Evolutionary conservation across 2,329 filamentous ascomycete genomes (phyloP).

Genomic region (Phaeosphaeriaceae sp.): DNA sequence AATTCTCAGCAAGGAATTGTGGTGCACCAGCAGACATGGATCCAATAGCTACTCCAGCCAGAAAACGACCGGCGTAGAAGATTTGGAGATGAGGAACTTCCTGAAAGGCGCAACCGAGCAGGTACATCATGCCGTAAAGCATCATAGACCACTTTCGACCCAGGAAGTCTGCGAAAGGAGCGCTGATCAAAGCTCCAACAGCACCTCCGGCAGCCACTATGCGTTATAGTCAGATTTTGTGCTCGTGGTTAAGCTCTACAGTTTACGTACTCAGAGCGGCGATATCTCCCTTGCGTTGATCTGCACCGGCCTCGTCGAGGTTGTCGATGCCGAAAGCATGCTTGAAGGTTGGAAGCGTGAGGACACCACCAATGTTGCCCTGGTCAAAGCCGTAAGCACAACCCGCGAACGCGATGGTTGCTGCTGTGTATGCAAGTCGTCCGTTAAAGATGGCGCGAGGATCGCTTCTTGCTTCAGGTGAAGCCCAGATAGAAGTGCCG

Average conservation of each 20-base stretch:
- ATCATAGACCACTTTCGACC: slow-evolving; percentile 45
- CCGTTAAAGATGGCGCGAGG: slow-evolving; percentile 50
- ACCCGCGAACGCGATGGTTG: slow-evolving; percentile 47
- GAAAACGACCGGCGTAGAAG: slow-evolving; percentile 46
- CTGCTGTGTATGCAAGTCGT: slow-evolving; percentile 41
- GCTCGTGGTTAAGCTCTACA: not conserved
- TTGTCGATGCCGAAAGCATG: slow-evolving; percentile 46
- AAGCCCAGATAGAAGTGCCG: slow-evolving; percentile 49
- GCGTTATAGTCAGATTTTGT: not conserved
- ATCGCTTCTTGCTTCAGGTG: slow-evolving; percentile 47
- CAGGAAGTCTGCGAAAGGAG: slow-evolving; percentile 48
- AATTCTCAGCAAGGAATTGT: slow-evolving; percentile 52
- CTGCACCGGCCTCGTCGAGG: slow-evolving; percentile 34
- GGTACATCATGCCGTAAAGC: slow-evolving; percentile 40
- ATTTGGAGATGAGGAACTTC: slow-evolving; percentile 46
- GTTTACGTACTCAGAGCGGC: slow-evolving; percentile 41
- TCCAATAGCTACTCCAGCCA: slow-evolving; percentile 43
- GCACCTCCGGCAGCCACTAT: slow-evolving; percentile 43
- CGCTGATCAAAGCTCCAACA: slow-evolving; percentile 47
- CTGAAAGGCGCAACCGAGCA: slow-evolving; percentile 34
- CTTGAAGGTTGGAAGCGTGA: slow-evolving; percentile 48
- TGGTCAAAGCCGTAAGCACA: slow-evolving; percentile 52
- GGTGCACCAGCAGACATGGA: slow-evolving; percentile 40
- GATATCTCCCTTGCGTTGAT: slow-evolving; percentile 39
- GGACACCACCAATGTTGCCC: slow-evolving; percentile 50